A percentile compares a stretch with the other conserved stretches of the same genome.
These are phyloP conservation scores for Dendrostoma leiphaemia DNA, from an alignment of 2,329 filamentous ascomycete genomes.

Conservation along the genomic window DNA sequence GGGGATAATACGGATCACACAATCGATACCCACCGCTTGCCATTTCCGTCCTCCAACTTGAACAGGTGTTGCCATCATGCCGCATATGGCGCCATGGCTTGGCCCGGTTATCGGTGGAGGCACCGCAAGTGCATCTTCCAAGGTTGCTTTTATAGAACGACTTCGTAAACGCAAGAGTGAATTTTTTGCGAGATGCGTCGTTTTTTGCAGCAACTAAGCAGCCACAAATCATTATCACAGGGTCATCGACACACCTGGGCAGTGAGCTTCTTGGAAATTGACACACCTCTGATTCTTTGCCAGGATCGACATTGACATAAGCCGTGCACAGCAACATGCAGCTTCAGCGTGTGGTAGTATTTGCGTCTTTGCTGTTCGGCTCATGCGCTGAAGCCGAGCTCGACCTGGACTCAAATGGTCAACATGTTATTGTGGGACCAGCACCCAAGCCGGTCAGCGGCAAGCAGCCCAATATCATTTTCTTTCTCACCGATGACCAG, in stretches of 20 bases:
- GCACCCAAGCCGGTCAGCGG: not conserved
- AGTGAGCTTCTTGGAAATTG: not conserved
- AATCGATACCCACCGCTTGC: too few species aligned
- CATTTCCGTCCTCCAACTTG: not conserved
- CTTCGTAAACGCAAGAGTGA: not conserved
- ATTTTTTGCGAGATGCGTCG: too few species aligned
- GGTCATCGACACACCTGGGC: too few species aligned
- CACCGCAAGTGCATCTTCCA: not conserved
- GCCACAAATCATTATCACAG: too few species aligned
- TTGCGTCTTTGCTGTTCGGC: not conserved
- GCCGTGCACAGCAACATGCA: too few species aligned
- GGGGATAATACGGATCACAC: too few species aligned
- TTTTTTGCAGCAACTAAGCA: too few species aligned
- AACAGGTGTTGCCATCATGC: not conserved
- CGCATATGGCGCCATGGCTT: not conserved
- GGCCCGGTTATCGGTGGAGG: not conserved
- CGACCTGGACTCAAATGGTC: not conserved
- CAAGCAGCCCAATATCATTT: conserved; percentile 53
- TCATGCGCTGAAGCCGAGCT: not conserved
- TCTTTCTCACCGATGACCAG: conserved; percentile 65
- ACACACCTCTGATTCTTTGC: too few species aligned
- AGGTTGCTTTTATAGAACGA: not conserved
- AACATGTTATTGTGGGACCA: not conserved
- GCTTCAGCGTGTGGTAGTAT: not conserved
- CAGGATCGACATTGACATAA: too few species aligned